Percentiles rank a stretch among this genome's conserved stretches.
Evolutionary conservation across 192 early-diverging fungal genomes (phyloP).

Genomic region (Chytriomyces sp.): DNA sequence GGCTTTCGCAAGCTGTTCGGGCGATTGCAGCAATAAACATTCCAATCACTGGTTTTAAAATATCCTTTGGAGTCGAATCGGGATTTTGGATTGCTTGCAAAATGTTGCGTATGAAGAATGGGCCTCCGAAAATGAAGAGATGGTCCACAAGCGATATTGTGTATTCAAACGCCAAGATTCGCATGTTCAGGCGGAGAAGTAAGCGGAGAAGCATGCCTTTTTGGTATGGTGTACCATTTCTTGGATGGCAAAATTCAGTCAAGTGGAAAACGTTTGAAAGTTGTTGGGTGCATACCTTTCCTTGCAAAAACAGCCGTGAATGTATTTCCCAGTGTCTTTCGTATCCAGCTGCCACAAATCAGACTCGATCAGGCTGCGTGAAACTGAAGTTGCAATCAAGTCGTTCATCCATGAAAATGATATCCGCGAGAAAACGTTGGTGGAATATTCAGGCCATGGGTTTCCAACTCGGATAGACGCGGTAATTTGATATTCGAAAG

Average conservation of each 20-base stretch:
- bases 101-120: slow-evolving; percentile 30
- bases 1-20: slow-evolving; percentile 33
- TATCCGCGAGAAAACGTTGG: slow-evolving; percentile 37
- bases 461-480: background rate
- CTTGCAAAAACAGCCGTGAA: slow-evolving; percentile 13
- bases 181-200: slow-evolving; percentile 16
- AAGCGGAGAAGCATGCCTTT: slow-evolving; percentile 17
- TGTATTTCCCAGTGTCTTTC: slow-evolving; percentile 25
- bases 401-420: slow-evolving; percentile 57
- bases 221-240: background rate
- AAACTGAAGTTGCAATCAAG: slow-evolving; percentile 45
- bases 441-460: slow-evolving; percentile 27
- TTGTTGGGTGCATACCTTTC: background rate
- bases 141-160: slow-evolving; percentile 33
- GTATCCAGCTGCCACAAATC: slow-evolving; percentile 54
- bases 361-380: slow-evolving; percentile 25
- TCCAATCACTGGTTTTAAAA: slow-evolving; percentile 30
- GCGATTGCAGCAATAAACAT: slow-evolving; percentile 22
- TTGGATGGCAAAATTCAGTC: slow-evolving; percentile 6
- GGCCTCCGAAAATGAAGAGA: slow-evolving; percentile 31
- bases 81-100: slow-evolving; percentile 22
- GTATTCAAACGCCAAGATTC: slow-evolving; percentile 29
- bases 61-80: slow-evolving; percentile 1
- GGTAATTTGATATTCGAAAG: background rate
- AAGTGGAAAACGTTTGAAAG: background rate